Conservation (phyloP, 805 yeast species). For the Wickerhamomyces kurtzmanii region DNA sequence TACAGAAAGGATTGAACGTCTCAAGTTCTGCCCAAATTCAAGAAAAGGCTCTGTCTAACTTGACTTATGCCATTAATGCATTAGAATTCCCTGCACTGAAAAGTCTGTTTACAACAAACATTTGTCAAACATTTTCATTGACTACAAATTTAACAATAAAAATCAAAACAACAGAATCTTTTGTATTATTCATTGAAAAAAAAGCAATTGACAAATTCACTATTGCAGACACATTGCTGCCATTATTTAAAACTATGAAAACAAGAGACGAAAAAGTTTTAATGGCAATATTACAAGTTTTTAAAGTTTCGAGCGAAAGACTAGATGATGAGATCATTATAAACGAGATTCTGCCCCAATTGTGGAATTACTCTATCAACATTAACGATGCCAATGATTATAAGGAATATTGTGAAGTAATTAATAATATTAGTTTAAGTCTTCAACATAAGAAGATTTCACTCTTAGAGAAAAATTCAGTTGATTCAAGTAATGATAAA, state of each 20-base stretch:
- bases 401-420: slow-evolving; percentile 23
- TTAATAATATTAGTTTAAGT: slow-evolving; percentile 28
- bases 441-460: slow-evolving; percentile 38
- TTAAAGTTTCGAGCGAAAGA: slow-evolving; percentile 22
- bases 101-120: slow-evolving; percentile 62
- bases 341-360: slow-evolving; percentile 42
- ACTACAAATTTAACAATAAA: slow-evolving; percentile 82
- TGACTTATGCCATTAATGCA: slow-evolving; percentile 29
- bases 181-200: slow-evolving; percentile 44
- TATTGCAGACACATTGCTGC: slow-evolving; percentile 72
- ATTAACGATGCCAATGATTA: slow-evolving; percentile 32
- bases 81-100: slow-evolving; percentile 66
- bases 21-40: slow-evolving; percentile 32
- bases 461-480: slow-evolving; percentile 23
- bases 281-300: slow-evolving; percentile 33
- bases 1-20: slow-evolving; percentile 23
- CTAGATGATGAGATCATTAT: slow-evolving; percentile 41
- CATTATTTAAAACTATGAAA: slow-evolving; percentile 65
- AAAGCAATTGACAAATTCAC: slow-evolving; percentile 63
- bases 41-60: slow-evolving; percentile 37
- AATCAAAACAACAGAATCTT: slow-evolving; percentile 50
- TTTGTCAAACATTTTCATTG: slow-evolving; percentile 66
- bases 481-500: slow-evolving; percentile 13
- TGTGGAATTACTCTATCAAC: slow-evolving; percentile 40
- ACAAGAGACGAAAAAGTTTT: slow-evolving; percentile 65